Evolutionary conservation across 177 flowering plant species (phyloP).

Genomic region (Tripterygium wilfordii): DNA sequence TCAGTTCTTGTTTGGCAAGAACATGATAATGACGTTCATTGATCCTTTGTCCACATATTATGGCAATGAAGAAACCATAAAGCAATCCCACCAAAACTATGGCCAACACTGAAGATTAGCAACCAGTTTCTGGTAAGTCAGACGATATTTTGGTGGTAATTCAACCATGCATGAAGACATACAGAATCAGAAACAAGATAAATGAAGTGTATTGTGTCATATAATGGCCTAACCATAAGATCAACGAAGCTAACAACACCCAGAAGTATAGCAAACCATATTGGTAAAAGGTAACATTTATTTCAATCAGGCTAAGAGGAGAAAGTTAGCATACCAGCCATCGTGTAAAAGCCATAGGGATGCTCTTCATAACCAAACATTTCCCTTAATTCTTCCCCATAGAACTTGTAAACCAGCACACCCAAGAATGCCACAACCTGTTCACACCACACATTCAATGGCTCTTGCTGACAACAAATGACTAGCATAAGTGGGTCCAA

Average conservation of each 20-base stretch:
- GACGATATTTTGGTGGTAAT: too few species aligned
- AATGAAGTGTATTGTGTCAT: too few species aligned
- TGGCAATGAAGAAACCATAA: slow-evolving; percentile 97
- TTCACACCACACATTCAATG: slow-evolving; percentile 11
- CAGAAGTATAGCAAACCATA: too few species aligned
- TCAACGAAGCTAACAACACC: too few species aligned
- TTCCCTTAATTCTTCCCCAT: slow-evolving; percentile 91
- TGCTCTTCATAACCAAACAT: slow-evolving; percentile 99
- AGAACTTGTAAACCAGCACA: slow-evolving; percentile 85
- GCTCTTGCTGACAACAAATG: background rate
- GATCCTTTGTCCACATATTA: slow-evolving; percentile 96
- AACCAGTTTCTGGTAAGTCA: too few species aligned
- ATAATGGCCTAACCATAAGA: too few species aligned
- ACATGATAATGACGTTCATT: slow-evolving; percentile 94
- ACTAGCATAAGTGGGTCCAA: background rate
- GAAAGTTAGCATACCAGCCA: slow-evolving; percentile 89
- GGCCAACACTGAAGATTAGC: slow-evolving; percentile 80
- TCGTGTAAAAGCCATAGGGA: slow-evolving; percentile 87
- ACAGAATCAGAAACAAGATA: too few species aligned
- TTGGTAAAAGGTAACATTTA: too few species aligned
- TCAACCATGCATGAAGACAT: too few species aligned
- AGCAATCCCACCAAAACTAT: slow-evolving; percentile 93
- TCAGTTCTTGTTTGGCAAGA: slow-evolving; percentile 94
- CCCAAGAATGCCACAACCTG: slow-evolving; percentile 94
- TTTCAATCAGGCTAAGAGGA: too few species aligned